phyloP scores from a whole-genome alignment of 371 early-diverging fungal species.

The Mucor velutinosus region DNA sequence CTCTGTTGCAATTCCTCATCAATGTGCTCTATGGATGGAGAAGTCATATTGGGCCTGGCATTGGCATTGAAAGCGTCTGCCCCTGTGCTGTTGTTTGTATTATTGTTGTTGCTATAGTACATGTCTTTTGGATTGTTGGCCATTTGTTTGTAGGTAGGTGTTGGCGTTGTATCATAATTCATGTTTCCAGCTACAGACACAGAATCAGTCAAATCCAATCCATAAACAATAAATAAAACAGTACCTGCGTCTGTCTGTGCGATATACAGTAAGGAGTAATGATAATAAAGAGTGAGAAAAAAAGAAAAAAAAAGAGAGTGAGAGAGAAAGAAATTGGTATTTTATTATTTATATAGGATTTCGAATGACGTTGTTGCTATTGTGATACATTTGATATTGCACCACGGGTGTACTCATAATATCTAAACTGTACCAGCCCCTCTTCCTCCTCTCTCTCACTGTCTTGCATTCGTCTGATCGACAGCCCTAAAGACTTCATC shows the following conservation, averaged over 20 bases:
- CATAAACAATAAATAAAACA: background rate
- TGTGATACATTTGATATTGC: slow-evolving; percentile 10
- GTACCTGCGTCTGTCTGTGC: slow-evolving; percentile 25
- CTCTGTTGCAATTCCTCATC: slow-evolving; percentile 35
- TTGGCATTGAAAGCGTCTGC: background rate
- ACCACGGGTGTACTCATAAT: slow-evolving; percentile 29
- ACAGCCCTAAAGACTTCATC: slow-evolving; percentile 35
- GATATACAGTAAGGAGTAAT: slow-evolving; percentile 1
- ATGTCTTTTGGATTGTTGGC: slow-evolving; percentile 6
- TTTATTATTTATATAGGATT: slow-evolving; percentile 7
- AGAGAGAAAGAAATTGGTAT: background rate
- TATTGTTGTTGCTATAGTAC: background rate
- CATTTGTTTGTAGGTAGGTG: slow-evolving; percentile 7
- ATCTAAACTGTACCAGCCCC: slow-evolving; percentile 42
- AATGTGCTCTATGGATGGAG: background rate
- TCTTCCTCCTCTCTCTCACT: slow-evolving; percentile 44
- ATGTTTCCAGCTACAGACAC: slow-evolving; percentile 3
- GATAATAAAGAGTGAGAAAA: background rate
- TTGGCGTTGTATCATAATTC: slow-evolving; percentile 23
- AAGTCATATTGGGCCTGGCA: background rate
- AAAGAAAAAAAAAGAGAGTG: background rate
- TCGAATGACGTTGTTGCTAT: slow-evolving; percentile 12
- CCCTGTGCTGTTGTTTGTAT: background rate
- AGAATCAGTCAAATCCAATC: background rate
- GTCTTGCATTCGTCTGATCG: slow-evolving; percentile 15